Conservation (phyloP, 192 early-diverging fungal species). For the Lobulomyces angularis region DNA sequence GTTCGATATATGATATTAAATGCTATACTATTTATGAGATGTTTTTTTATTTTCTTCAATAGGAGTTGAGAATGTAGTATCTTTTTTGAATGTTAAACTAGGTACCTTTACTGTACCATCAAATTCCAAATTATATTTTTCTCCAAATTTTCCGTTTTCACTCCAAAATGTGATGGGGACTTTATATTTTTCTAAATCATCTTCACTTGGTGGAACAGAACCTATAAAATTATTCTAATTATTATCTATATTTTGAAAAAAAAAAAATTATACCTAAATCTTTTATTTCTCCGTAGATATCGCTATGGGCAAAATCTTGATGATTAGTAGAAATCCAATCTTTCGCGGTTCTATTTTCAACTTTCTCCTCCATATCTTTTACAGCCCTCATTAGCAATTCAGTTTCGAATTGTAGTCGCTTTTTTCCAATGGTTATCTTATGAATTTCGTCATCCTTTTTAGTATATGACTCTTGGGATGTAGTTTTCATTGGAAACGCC, state of each 20-base stretch:
- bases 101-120: slow-evolving; percentile 6
- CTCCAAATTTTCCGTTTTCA: no score
- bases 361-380: slow-evolving; percentile 8
- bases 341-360: slow-evolving; percentile 18
- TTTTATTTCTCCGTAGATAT: slow-evolving; percentile 12
- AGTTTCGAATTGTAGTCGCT: no score
- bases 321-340: slow-evolving; percentile 26
- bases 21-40: no score
- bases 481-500: no score
- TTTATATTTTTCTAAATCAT: slow-evolving; percentile 10
- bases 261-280: slow-evolving; percentile 14
- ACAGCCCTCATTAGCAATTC: neutral
- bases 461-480: no score
- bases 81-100: slow-evolving; percentile 23
- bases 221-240: neutral
- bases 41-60: slow-evolving; percentile 32
- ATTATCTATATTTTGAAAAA: neutral
- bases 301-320: slow-evolving; percentile 19
- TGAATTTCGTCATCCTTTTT: no score
- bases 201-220: slow-evolving; percentile 5
- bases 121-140: neutral
- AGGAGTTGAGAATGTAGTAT: slow-evolving; percentile 31
- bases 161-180: slow-evolving; percentile 43
- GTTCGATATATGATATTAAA: no score
- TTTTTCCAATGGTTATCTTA: no score